A percentile compares a stretch with the other conserved stretches of the same genome.
Evolutionary conservation across 345 rosid species (phyloP).

Genomic region (Pugionium dolabratum): DNA sequence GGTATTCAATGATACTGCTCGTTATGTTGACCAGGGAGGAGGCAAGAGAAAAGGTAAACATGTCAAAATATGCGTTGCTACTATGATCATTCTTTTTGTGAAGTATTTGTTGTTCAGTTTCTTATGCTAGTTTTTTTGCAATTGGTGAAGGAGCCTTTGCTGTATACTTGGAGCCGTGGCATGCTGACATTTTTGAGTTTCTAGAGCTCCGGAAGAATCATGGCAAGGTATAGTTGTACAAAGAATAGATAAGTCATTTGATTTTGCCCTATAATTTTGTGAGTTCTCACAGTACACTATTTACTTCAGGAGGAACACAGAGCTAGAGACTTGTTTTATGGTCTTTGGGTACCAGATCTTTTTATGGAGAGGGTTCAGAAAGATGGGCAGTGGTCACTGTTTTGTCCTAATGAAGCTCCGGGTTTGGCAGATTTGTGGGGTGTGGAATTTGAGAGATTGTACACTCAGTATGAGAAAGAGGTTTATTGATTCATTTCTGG

Average conservation of each 20-base stretch:
- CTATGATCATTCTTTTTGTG: not conserved
- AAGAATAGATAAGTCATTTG: not conserved
- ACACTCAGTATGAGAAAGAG: slow-evolving; percentile 64
- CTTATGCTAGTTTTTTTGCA: not conserved
- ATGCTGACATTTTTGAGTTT: slow-evolving; percentile 72
- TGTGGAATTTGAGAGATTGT: slow-evolving; percentile 67
- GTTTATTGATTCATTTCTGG: slow-evolving; percentile 31
- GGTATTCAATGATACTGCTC: slow-evolving; percentile 38
- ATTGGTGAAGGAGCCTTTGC: slow-evolving; percentile 72
- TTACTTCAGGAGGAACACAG: slow-evolving; percentile 73
- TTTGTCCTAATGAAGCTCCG: slow-evolving; percentile 89
- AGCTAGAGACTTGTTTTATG: slow-evolving; percentile 86
- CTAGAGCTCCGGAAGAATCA: slow-evolving; percentile 79
- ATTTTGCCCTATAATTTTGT: not conserved
- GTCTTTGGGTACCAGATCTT: slow-evolving; percentile 96
- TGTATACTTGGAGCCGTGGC: slow-evolving; percentile 90
- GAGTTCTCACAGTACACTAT: not conserved
- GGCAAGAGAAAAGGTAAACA: slow-evolving; percentile 38
- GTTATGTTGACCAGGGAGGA: slow-evolving; percentile 39
- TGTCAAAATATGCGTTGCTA: not conserved
- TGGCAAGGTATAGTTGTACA: slow-evolving; percentile 57
- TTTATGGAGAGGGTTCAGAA: slow-evolving; percentile 90
- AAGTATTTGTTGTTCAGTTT: not conserved
- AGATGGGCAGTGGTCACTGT: slow-evolving; percentile 78
- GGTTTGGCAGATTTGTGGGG: slow-evolving; percentile 96